Evolutionary conservation across 2,329 filamentous ascomycete species (phyloP).

Genomic region (Sclerotinia glacialis): DNA sequence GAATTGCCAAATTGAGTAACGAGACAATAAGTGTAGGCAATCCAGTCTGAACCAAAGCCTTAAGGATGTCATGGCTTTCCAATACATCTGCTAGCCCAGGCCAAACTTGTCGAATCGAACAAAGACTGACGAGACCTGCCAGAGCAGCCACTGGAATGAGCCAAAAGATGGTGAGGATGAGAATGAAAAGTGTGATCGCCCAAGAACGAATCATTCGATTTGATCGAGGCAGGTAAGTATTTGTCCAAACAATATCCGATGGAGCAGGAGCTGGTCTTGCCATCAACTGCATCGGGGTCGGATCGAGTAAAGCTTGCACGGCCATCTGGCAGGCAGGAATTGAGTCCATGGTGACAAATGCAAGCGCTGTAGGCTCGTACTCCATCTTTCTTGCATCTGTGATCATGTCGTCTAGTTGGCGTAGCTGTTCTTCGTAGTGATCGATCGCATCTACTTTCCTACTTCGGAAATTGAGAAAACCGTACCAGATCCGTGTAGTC

Average conservation of each 20-base stretch:
- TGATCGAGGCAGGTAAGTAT: conserved; percentile 78
- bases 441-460: conserved; percentile 85
- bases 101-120: conserved; percentile 71
- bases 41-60: conserved; percentile 80
- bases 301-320: conserved; percentile 89
- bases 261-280: conserved; percentile 86
- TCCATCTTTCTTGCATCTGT: conserved; percentile 66
- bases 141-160: conserved; percentile 76
- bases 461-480: conserved; percentile 68
- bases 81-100: conserved; percentile 69
- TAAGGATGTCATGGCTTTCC: conserved; percentile 63
- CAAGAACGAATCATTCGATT: conserved; percentile 76
- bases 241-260: conserved; percentile 90
- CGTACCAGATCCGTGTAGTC: conserved; percentile 72
- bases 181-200: conserved; percentile 79
- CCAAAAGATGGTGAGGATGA: conserved; percentile 83
- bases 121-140: conserved; percentile 75
- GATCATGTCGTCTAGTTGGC: conserved; percentile 74
- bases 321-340: conserved; percentile 93
- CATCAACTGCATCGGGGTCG: conserved; percentile 78
- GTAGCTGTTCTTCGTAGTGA: conserved; percentile 85
- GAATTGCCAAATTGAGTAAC: conserved; percentile 82
- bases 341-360: conserved; percentile 97
- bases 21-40: conserved; percentile 83
- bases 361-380: conserved; percentile 75